A percentile compares a stretch with the other conserved stretches of the same genome.
Conservation (phyloP, 805 yeast species). For the Saccharomycopsis schoenii region DNA sequence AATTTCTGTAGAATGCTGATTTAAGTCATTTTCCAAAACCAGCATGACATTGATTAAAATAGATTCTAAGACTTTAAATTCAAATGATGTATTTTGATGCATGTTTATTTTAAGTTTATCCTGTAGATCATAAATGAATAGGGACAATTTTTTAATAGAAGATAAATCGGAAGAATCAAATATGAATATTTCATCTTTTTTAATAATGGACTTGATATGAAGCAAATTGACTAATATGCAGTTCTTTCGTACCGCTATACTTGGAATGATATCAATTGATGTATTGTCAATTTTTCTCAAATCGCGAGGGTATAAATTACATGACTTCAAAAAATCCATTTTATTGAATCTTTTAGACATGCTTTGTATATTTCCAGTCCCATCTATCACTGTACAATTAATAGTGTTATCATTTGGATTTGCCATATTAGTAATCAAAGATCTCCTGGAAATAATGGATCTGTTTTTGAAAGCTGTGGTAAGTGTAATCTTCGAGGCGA, state of each 20-base stretch:
- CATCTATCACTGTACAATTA: conserved; percentile 63
- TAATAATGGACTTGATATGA: conserved; percentile 71
- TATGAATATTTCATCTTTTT: conserved; percentile 57
- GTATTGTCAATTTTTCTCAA: conserved; percentile 79
- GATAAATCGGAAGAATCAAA: conserved; percentile 61
- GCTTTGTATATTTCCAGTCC: conserved; percentile 49
- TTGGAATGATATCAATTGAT: conserved; percentile 67
- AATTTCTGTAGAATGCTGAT: conserved; percentile 69
- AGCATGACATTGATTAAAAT: conserved; percentile 72
- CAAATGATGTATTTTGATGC: conserved; percentile 60
- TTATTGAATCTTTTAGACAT: conserved; percentile 59
- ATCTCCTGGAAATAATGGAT: not conserved
- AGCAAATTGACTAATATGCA: conserved; percentile 65
- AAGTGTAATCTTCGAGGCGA: not conserved
- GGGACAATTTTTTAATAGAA: conserved; percentile 39
- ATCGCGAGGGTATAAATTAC: conserved; percentile 82
- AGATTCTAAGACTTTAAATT: conserved; percentile 82
- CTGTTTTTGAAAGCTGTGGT: not conserved
- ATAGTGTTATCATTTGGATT: conserved; percentile 31
- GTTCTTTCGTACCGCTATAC: conserved; percentile 62
- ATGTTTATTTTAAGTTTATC: conserved; percentile 20
- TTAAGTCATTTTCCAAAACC: conserved; percentile 77
- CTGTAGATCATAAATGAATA: conserved; percentile 74
- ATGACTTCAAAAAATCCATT: conserved; percentile 50
- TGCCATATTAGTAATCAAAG: not conserved